A percentile compares a stretch with the other conserved stretches of the same genome.
Conservation (phyloP, 148 eudicot species). For the Rhododendron vialii region DNA sequence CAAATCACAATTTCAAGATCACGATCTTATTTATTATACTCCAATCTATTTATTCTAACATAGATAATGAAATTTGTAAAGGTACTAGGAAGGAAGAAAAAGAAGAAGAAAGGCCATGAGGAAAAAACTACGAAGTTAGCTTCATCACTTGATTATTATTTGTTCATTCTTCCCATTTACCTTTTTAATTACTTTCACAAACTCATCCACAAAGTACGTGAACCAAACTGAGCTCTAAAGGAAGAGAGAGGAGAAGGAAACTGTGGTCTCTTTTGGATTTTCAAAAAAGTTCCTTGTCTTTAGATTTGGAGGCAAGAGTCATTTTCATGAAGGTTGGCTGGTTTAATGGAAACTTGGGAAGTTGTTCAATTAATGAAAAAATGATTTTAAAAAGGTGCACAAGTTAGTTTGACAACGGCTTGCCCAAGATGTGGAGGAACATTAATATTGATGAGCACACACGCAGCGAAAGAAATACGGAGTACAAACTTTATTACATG, state of each 20-base stretch:
- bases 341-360: neutral
- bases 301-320: neutral
- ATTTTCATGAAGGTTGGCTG: neutral
- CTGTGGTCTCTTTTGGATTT: neutral
- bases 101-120: neutral
- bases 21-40: no score
- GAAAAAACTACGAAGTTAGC: neutral
- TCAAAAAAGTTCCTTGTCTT: neutral
- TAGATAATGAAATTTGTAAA: neutral
- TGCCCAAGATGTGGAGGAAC: neutral
- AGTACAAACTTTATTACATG: no score
- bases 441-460: neutral
- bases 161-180: neutral
- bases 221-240: neutral
- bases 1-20: no score
- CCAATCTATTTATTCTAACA: no score
- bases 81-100: neutral
- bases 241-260: neutral
- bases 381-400: neutral
- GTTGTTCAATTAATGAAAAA: neutral
- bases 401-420: neutral
- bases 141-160: neutral
- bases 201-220: neutral
- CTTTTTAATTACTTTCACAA: neutral
- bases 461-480: no score